Conservation (phyloP, 768 basidiomycete species). For the Phylloporus arenicola region DNA sequence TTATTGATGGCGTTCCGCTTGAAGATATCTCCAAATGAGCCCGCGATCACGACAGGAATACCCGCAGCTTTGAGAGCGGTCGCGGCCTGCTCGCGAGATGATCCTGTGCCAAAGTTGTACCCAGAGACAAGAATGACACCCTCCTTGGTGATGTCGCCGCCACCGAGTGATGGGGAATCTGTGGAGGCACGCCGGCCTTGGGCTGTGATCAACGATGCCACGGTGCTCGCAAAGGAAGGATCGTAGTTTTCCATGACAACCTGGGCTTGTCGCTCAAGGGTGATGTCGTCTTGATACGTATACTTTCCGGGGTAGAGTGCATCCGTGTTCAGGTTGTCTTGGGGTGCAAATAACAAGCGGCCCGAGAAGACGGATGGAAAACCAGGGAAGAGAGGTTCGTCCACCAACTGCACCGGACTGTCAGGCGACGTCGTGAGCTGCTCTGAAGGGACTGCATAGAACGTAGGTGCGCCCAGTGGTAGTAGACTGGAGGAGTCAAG, state of each 20-base stretch:
- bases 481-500: conserved; percentile 52
- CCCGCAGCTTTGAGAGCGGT: conserved; percentile 95
- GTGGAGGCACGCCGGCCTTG: conserved; percentile 7
- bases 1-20: conserved; percentile 99
- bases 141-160: conserved; percentile 32
- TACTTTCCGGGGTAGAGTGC: conserved; percentile 99
- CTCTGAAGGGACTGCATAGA: conserved; percentile 43
- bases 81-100: conserved; percentile 96
- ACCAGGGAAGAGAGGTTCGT: conserved; percentile 67
- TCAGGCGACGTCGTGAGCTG: conserved; percentile 26
- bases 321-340: conserved; percentile 97
- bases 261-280: conserved; percentile 86
- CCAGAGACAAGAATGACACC: conserved; percentile 86
- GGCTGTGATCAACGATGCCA: conserved; percentile 44
- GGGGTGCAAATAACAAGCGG: conserved; percentile 85
- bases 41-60: conserved; percentile 89
- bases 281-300: conserved; percentile 99
- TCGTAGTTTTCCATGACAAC: conserved; percentile 99
- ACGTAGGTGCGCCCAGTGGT: conserved; percentile 46
- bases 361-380: conserved; percentile 85
- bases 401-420: conserved; percentile 22
- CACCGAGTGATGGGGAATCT: conserved; percentile 2
- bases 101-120: conserved; percentile 98
- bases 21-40: conserved; percentile 98
- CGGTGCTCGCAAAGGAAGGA: conserved; percentile 70